Base-by-base conservation (phyloP, 208 protist genomes). In the Tritrichomonas foetus region DNA sequence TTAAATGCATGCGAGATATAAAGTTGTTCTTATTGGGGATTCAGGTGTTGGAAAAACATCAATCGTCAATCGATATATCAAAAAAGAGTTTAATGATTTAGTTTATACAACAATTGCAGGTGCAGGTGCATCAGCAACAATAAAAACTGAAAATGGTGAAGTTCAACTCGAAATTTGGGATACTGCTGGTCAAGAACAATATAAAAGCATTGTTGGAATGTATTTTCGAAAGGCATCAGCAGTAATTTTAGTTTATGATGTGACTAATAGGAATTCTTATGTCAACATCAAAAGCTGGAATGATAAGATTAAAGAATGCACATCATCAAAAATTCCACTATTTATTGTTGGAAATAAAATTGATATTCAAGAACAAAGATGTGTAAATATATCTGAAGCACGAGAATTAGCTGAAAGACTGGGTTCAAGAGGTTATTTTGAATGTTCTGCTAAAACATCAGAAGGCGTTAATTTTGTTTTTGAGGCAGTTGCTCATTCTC, bases 101-200 rank as follows among this genome's bases (percentile, higher is more conserved):
- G 3, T 82, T 22, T 25, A 82, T 30, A 47, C 41, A 11, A n/a
- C n/a, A n/a, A n/a, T n/a, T n/a, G n/a, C n/a, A n/a, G n/a, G n/a
- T n/a, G n/a, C n/a, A n/a, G n/a, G n/a, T n/a, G n/a, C n/a, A n/a
- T n/a, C n/a, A n/a, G n/a, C n/a, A n/a, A n/a, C n/a, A n/a, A n/a
- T n/a, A n/a, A n/a, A n/a, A n/a, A n/a, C n/a, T n/a, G n/a, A n/a
- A n/a, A n/a, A n/a, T n/a, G n/a, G n/a, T n/a, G n/a, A n/a, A n/a
- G n/a, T n/a, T n/a, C n/a, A n/a, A n/a, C n/a, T n/a, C n/a, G n/a
- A 78, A 78, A 78, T 78, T 78, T 78, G 69, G 69, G 69, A 78
- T 41, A 78, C 69, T 36, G 69, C 69, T 36, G 69, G 69, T n/a
- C n/a, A n/a, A n/a, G n/a, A n/a, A n/a, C n/a, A n/a, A n/a, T n/a